These are phyloP conservation scores for Suillus bovinus DNA, from an alignment of 768 basidiomycete species.

Conservation along the genomic window DNA sequence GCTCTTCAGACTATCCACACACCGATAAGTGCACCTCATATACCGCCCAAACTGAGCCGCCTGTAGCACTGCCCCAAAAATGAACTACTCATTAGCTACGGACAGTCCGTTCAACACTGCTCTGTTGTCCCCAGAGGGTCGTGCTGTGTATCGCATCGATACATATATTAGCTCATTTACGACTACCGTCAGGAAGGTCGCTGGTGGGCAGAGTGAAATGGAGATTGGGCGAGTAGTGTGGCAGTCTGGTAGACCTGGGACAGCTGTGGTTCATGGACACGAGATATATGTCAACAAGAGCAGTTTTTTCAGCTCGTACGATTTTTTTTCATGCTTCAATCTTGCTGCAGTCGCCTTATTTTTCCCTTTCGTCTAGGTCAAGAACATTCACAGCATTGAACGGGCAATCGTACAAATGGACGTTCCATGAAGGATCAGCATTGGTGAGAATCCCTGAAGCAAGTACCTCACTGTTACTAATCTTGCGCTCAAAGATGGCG, in stretches of 20 bases:
- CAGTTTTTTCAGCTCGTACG: constrained; percentile 34
- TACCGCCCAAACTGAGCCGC: constrained; percentile 6
- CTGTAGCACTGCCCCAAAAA: constrained; percentile 5
- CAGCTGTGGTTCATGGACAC: constrained; percentile 29
- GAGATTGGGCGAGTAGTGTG: constrained; percentile 31
- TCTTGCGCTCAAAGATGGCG: constrained; percentile 22
- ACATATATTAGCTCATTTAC: constrained; percentile 19
- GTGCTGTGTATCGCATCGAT: constrained; percentile 30
- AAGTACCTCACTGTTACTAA: background rate
- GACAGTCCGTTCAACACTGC: constrained; percentile 35
- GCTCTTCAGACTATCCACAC: constrained; percentile 20
- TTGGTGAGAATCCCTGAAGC: constrained; percentile 21
- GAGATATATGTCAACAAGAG: constrained; percentile 25
- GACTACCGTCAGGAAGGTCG: constrained; percentile 28
- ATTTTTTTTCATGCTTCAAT: constrained; percentile 4
- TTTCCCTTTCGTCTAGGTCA: constrained; percentile 19
- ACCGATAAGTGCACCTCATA: constrained; percentile 15
- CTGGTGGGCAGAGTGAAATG: constrained; percentile 21
- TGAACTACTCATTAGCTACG: constrained; percentile 33
- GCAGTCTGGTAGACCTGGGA: constrained; percentile 30
- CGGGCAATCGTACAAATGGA: constrained; percentile 36
- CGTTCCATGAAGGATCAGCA: constrained; percentile 33
- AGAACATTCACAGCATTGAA: constrained; percentile 36
- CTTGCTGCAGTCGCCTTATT: background rate
- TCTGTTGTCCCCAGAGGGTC: constrained; percentile 31